These are phyloP conservation scores for Hygrophorus pudorinus DNA, from an alignment of 768 basidiomycete genomes.

Conservation along the genomic window DNA sequence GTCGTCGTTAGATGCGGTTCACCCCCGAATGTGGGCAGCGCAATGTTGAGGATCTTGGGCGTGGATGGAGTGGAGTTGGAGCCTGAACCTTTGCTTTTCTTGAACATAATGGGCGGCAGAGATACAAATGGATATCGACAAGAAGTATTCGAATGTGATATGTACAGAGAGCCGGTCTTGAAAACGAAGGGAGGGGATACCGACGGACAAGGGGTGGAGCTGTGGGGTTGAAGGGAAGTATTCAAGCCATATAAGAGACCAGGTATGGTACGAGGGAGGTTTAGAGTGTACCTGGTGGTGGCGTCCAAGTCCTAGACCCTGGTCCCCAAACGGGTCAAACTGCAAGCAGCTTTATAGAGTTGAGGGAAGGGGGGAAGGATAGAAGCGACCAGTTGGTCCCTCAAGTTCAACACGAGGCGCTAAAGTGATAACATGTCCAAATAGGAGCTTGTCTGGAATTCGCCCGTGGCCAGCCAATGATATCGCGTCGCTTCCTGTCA, in stretches of 20 bases:
- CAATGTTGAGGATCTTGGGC: not conserved
- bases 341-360: slow-evolving; percentile 21
- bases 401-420: slow-evolving; percentile 25
- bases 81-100: not conserved
- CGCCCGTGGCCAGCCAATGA: slow-evolving; percentile 7
- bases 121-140: not conserved
- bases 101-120: slow-evolving; percentile 5
- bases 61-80: not conserved
- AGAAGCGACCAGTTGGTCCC: slow-evolving; percentile 12
- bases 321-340: slow-evolving; percentile 16
- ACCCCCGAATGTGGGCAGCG: slow-evolving; percentile 1
- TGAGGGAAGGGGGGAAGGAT: slow-evolving; percentile 5
- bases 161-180: slow-evolving; percentile 11
- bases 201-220: slow-evolving; percentile 10
- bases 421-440: slow-evolving; percentile 15
- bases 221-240: slow-evolving; percentile 8
- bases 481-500: slow-evolving; percentile 7
- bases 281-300: slow-evolving; percentile 16
- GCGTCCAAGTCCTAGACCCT: slow-evolving; percentile 22
- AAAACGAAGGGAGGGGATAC: slow-evolving; percentile 8
- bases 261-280: slow-evolving; percentile 13
- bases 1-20: slow-evolving; percentile 1
- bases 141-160: not conserved
- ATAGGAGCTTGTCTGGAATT: slow-evolving; percentile 6
- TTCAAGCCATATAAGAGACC: slow-evolving; percentile 7